Evolutionary conservation across 768 basidiomycete genomes (phyloP), one percentile per base, ranked within the genome.

Genomic region (Lactarius indigo): DNA sequence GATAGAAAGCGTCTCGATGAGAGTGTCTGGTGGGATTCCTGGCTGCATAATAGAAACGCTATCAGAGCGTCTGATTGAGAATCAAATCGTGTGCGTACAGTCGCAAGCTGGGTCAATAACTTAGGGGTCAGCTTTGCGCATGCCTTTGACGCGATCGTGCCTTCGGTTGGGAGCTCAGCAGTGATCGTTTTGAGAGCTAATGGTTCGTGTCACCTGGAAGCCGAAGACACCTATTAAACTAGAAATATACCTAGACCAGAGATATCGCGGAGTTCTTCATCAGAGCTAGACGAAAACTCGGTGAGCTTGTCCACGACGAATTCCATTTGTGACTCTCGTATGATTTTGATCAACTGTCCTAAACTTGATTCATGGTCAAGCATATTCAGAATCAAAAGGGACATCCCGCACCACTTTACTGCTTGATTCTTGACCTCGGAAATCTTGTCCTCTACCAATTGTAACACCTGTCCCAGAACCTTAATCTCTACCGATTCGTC

Each of bases 391-490:
- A 37, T 39, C 28, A 30, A 42, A 56, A 23, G 20, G 17, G 20
- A 20, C 28, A 37, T 18, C 39, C 75, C 84, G 61, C 71, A 92
- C 96, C 94, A 96, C 80, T 96, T 94, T 13, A 97, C 96, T 2
- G 94, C 94, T 76, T 93, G 90, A 74, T 97, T 97, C 82, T 98
- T 98, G 70, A 98, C 97, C 80, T 99, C 97, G 9, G 94, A 94
- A 71, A 96, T 98, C 78, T 89, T 90, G 79, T 99, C 97, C 74
- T 92, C 91, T 5, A 98, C 89, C 23, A 98, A 84, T 39, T 86
- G 81, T 52, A 98, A 81, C 1, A 98, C 94, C 75, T 91, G 87
- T 50, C 85, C 86, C 57, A 96, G 82, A 59, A 96, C 87, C 75
- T 90, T 91, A 75, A 81, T 87, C 81, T 99, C 97, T 37, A 89